phyloP scores from a whole-genome alignment of 108 stramenopile genomes.

The Cyclotella kingstonii region DNA sequence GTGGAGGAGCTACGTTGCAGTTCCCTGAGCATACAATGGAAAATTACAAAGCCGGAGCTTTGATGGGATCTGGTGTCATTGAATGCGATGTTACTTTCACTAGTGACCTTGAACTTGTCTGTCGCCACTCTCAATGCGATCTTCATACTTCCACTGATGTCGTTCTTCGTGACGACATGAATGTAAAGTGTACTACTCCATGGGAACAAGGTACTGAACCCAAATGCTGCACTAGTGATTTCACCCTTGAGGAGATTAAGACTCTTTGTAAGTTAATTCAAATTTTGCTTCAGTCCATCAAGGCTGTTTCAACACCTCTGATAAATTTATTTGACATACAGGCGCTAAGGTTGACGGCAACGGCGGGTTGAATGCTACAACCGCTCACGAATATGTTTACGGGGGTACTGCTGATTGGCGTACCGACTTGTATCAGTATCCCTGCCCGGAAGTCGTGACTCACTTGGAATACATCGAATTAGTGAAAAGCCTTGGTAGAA shows the following conservation, averaged over 20 bases:
- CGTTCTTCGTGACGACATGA: constrained; percentile 53
- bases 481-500: constrained; percentile 37
- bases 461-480: constrained; percentile 67
- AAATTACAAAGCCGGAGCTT: constrained; percentile 50
- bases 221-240: constrained; percentile 71
- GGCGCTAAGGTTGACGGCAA: constrained; percentile 69
- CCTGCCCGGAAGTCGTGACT: constrained; percentile 56
- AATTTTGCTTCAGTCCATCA: background rate
- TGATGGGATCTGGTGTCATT: constrained; percentile 66
- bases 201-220: constrained; percentile 44
- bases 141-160: constrained; percentile 74
- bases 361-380: constrained; percentile 36
- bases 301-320: background rate
- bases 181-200: constrained; percentile 68
- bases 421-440: constrained; percentile 57
- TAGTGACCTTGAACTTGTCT: constrained; percentile 60
- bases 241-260: constrained; percentile 70
- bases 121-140: constrained; percentile 76
- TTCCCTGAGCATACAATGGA: constrained; percentile 64
- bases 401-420: constrained; percentile 66
- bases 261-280: constrained; percentile 42
- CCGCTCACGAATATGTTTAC: constrained; percentile 44
- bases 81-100: constrained; percentile 86
- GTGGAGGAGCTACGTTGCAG: constrained; percentile 69
- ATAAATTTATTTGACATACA: background rate